Conservation (phyloP, 805 yeast species). For the Isabelozyma pseudorhagii region DNA sequence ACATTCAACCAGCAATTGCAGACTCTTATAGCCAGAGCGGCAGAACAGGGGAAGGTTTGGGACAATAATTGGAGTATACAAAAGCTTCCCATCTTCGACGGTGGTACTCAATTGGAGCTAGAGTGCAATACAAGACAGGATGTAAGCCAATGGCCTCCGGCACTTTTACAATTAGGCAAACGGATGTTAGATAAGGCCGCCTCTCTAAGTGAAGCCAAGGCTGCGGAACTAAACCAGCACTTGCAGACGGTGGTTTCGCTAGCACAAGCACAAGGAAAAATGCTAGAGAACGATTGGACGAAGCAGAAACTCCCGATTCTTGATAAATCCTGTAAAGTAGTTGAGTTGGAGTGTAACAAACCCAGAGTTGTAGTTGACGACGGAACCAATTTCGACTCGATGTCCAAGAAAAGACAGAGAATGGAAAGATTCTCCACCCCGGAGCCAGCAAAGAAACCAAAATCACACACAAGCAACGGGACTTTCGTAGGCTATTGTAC, state of each 20-base stretch:
- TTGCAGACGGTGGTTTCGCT: conserved; percentile 46
- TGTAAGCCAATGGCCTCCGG: conserved; percentile 47
- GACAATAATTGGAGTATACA: conserved; percentile 54
- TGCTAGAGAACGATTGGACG: conserved; percentile 55
- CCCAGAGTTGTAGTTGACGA: not conserved
- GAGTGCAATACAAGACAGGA: conserved; percentile 1
- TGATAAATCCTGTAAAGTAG: conserved; percentile 10
- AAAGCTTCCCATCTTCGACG: conserved; percentile 44
- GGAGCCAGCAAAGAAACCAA: conserved; percentile 1
- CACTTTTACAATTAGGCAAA: conserved; percentile 49
- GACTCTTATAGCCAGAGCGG: conserved; percentile 46
- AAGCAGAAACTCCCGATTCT: conserved; percentile 47
- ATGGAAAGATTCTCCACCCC: conserved; percentile 41
- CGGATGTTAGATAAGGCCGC: conserved; percentile 41
- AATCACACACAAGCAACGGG: not conserved
- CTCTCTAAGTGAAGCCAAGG: conserved; percentile 28
- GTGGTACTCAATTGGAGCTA: conserved; percentile 2
- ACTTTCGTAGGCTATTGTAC: conserved; percentile 60
- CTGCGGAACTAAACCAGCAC: conserved; percentile 44
- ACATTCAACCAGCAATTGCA: conserved; percentile 50
- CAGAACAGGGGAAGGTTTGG: conserved; percentile 40
- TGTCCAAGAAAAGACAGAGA: conserved; percentile 40
- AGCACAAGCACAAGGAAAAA: conserved; percentile 43
- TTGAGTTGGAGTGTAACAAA: conserved; percentile 8
- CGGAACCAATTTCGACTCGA: conserved; percentile 20